Percentiles rank a stretch among this genome's conserved stretches.
Evolutionary conservation across 2,329 filamentous ascomycete genomes (phyloP).

Genomic region (Geosmithia morbida): DNA sequence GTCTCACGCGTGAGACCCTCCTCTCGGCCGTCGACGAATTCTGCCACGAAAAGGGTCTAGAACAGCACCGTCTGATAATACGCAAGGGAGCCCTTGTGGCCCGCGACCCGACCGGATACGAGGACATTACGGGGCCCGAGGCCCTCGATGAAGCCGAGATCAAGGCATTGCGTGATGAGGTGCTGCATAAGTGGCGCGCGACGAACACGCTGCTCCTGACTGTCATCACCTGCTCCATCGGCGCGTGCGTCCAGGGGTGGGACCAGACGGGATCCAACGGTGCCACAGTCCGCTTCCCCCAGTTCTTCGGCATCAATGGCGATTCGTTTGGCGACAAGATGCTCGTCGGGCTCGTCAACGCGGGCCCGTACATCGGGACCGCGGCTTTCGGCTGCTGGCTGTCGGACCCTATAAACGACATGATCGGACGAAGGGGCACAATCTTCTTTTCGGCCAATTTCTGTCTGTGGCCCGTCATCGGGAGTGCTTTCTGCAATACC

Average conservation of each 20-base stretch:
- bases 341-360: conserved; percentile 55
- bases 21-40: conserved; percentile 45
- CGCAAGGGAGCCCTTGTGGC: conserved; percentile 61
- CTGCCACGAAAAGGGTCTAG: conserved; percentile 41
- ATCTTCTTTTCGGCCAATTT: conserved; percentile 67
- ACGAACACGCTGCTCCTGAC: conserved; percentile 50
- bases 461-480: conserved; percentile 54
- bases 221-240: conserved; percentile 53
- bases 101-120: conserved; percentile 49
- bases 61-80: conserved; percentile 42
- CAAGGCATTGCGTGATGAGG: conserved; percentile 43
- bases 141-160: conserved; percentile 47
- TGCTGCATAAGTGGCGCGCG: conserved; percentile 53
- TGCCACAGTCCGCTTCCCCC: conserved; percentile 47
- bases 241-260: conserved; percentile 57
- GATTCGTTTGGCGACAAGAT: conserved; percentile 21
- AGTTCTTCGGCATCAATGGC: conserved; percentile 28
- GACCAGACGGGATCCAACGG: conserved; percentile 52
- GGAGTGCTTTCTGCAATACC: conserved; percentile 54
- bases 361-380: conserved; percentile 35
- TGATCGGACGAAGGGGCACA: conserved; percentile 27
- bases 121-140: conserved; percentile 40
- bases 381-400: conserved; percentile 45
- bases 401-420: conserved; percentile 44
- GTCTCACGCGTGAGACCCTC: conserved; percentile 34